These are phyloP conservation scores for Neurospora sp. DNA, from an alignment of 2,329 filamentous ascomycete genomes.

Conservation along the genomic window DNA sequence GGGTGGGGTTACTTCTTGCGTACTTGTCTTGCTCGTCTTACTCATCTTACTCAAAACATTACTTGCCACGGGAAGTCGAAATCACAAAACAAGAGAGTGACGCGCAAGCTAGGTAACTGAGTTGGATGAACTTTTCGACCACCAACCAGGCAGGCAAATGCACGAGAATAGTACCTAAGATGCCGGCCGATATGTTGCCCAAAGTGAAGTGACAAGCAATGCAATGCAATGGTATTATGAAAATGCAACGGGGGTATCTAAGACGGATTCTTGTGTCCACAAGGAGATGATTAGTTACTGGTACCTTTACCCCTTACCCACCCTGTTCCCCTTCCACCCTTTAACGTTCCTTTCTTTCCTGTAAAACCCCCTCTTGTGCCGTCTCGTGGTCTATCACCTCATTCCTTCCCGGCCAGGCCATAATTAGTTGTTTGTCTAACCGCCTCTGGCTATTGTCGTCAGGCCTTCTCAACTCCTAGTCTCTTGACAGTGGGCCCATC, in stretches of 20 bases:
- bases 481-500: background rate
- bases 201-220: background rate
- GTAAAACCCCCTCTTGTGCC: background rate
- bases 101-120: background rate
- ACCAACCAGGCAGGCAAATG: background rate
- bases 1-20: too few species aligned
- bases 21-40: background rate
- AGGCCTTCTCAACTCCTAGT: background rate
- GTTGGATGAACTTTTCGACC: background rate
- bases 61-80: background rate
- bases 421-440: background rate
- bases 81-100: background rate
- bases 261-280: background rate
- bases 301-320: background rate
- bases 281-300: background rate
- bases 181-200: background rate
- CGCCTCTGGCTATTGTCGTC: background rate
- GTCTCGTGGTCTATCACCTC: background rate
- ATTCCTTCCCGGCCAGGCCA: background rate
- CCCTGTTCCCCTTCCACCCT: background rate
- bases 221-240: background rate
- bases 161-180: background rate
- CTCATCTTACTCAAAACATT: background rate
- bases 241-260: background rate
- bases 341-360: background rate